phyloP scores from a whole-genome alignment of 192 early-diverging fungal genomes.

The Powellomyces hirtus region DNA sequence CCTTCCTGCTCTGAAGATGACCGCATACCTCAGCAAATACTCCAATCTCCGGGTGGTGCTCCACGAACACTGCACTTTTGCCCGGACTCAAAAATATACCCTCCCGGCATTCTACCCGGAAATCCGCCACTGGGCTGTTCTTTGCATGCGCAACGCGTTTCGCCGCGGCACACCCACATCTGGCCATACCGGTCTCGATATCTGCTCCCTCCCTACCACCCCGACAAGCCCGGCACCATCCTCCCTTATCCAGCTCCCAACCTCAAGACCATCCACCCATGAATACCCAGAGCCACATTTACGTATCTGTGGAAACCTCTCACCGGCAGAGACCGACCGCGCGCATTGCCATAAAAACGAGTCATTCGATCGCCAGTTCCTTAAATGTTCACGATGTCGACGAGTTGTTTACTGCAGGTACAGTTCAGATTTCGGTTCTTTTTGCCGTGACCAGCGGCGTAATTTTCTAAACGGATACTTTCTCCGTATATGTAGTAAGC shows the following conservation, averaged over 20 bases:
- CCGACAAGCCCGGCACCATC: not conserved
- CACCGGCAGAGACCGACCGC: no score
- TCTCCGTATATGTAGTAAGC: no score
- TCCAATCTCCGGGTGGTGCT: constrained; percentile 68
- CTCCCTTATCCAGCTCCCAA: not conserved
- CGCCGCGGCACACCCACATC: not conserved
- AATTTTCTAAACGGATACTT: no score
- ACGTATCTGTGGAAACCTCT: no score
- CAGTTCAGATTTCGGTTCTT: no score
- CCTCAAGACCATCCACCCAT: no score
- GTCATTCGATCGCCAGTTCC: constrained; percentile 58
- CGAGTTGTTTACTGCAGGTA: constrained; percentile 89
- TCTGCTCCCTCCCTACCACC: not conserved
- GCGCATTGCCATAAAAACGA: not conserved
- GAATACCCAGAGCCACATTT: no score
- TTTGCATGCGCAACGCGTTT: constrained; percentile 49
- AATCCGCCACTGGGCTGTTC: constrained; percentile 30
- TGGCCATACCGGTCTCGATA: not conserved
- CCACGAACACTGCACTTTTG: constrained; percentile 26
- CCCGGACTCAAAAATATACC: constrained; percentile 27
- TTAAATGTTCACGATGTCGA: constrained; percentile 83
- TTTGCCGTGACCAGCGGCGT: no score
- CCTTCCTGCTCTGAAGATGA: constrained; percentile 75
- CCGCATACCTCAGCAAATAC: constrained; percentile 89
- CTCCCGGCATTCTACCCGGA: constrained; percentile 7